phyloP scores from a whole-genome alignment of 371 early-diverging fungal genomes.

The Chytridium lagenaria region DNA sequence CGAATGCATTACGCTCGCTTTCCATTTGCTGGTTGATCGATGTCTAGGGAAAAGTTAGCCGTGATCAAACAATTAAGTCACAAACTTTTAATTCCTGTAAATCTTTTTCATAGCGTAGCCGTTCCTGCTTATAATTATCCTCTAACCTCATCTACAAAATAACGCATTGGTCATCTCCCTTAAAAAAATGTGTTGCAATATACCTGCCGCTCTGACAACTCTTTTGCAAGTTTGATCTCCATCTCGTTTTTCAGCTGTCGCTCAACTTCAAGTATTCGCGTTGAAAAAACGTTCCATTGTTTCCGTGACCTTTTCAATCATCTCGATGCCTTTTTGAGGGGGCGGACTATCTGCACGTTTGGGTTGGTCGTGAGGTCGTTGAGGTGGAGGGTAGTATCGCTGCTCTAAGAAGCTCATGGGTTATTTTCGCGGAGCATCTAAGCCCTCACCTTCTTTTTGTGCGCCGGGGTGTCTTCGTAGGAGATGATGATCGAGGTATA shows the following conservation, averaged over 20 bases:
- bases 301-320: constrained; percentile 38
- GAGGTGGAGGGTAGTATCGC: no score
- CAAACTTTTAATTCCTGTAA: constrained; percentile 42
- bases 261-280: constrained; percentile 45
- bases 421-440: no score
- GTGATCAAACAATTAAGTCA: background rate
- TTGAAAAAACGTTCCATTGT: constrained; percentile 43
- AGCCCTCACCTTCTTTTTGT: constrained; percentile 2
- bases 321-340: constrained; percentile 12
- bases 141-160: constrained; percentile 30
- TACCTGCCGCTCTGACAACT: constrained; percentile 34
- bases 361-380: constrained; percentile 19
- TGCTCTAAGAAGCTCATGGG: no score
- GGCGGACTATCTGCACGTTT: constrained; percentile 20
- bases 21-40: constrained; percentile 45
- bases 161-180: no score
- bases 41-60: background rate
- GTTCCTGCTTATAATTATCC: constrained; percentile 42
- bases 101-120: constrained; percentile 45
- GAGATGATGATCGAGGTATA: constrained; percentile 54
- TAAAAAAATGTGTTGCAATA: no score
- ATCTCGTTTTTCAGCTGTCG: constrained; percentile 36
- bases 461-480: constrained; percentile 52
- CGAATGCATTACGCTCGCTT: constrained; percentile 42
- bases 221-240: constrained; percentile 26